Base-by-base conservation (phyloP, 306 rosid genomes). In the Cicer cuneatum region DNA sequence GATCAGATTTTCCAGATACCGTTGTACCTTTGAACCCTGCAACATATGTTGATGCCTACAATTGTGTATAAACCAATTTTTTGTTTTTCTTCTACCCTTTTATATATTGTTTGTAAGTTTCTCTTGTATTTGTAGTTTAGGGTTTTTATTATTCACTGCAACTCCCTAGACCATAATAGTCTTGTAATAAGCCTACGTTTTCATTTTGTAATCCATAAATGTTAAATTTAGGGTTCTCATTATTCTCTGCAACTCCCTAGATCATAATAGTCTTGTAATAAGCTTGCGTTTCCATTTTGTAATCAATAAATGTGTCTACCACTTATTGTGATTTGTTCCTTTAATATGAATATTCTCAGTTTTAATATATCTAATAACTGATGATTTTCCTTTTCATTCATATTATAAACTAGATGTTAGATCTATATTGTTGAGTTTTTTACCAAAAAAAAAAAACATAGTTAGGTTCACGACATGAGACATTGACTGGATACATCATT, bases 1-100 rank as follows among this genome's bases (percentile, higher is more conserved):
- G 98, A 90, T 78, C 84, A 18, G 98, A 94, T 82, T 91, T 85
- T 83, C 96, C 98, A 3, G 80, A 73, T 15, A 78, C 82, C 35
- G 98, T 94, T 8, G 80, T 69, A 7, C 96, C 96, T 15, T 65
- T 91, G 85, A 73, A 66, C 49, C 69, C 87, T n/a, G 72, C 43
- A 15, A 7, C 79, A n/a, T 60, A 33, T 16, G 54, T 78, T 61
- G 11, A 69, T 8, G 19, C 63, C 38, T 86, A 88, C 86, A 73
- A 46, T 78, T 87, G 85, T 88, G 81, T 71, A 89, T 68, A 90
- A 78, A 83, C 77, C 71, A 5, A 7, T 52, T 71, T 69, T 47
- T 66, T 9, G 21, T 15, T 47, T 66, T 18, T 54, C 37, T 38
- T 10, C 63, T 46, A 56, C 64, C 57, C 62, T 43, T 78, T 73